Evolutionary conservation across 257 asterid genomes (phyloP).

Genomic region (Petunia axillaris): DNA sequence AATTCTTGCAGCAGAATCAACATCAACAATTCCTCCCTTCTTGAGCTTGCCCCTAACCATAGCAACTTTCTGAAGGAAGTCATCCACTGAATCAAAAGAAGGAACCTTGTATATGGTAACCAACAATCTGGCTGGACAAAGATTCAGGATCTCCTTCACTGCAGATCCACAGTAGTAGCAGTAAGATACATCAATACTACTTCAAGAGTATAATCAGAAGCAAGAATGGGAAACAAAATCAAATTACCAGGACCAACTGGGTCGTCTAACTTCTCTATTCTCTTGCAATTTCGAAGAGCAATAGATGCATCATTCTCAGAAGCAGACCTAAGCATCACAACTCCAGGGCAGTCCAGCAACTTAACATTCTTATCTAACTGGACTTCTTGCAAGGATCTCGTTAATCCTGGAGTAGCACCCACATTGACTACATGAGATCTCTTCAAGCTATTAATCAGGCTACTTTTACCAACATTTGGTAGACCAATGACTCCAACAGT

Average conservation of each 20-base stretch:
- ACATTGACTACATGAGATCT: conserved; percentile 87
- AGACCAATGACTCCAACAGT: conserved; percentile 94
- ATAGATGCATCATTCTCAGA: conserved; percentile 65
- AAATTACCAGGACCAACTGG: conserved; percentile 79
- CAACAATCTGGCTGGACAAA: conserved; percentile 69
- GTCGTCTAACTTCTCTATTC: conserved; percentile 86
- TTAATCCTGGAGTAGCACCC: conserved; percentile 94
- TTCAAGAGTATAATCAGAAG: conserved; percentile 1
- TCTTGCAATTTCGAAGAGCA: conserved; percentile 95
- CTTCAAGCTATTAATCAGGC: conserved; percentile 90
- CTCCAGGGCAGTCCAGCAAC: conserved; percentile 91
- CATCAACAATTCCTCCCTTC: conserved; percentile 87
- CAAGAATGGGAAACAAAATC: conserved; percentile 7
- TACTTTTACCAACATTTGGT: conserved; percentile 98
- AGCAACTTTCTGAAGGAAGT: conserved; percentile 85
- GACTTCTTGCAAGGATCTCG: conserved; percentile 94
- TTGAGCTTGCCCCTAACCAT: conserved; percentile 82
- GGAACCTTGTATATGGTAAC: conserved; percentile 77
- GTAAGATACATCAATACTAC: background rate
- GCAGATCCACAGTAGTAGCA: conserved; percentile 34
- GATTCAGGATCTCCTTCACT: conserved; percentile 91
- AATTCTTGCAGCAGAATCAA: conserved; percentile 83
- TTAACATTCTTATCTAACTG: conserved; percentile 84
- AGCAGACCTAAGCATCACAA: conserved; percentile 82
- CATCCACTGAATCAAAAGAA: conserved; percentile 74